Evolutionary conservation across 192 early-diverging fungal species (phyloP).

Genomic region (Gaertneriomyces sp.): DNA sequence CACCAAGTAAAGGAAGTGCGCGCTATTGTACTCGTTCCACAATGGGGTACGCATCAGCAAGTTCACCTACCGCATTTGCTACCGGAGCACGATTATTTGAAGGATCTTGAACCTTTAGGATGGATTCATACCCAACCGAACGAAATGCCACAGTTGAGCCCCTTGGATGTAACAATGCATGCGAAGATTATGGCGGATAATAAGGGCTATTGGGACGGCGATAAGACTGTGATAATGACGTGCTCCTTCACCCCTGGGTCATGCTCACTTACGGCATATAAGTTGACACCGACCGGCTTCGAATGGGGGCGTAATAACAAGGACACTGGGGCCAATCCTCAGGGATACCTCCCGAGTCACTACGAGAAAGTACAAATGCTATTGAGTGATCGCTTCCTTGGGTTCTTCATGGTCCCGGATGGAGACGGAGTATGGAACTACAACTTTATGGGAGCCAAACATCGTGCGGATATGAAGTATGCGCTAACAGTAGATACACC

Average conservation of each 20-base stretch:
- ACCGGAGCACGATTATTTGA: constrained; percentile 87
- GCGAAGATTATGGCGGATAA: constrained; percentile 85
- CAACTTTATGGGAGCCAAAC: constrained; percentile 96
- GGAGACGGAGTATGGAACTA: constrained; percentile 96
- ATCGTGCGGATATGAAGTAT: constrained; percentile 91
- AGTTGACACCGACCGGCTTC: constrained; percentile 91
- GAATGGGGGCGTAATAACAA: constrained; percentile 96
- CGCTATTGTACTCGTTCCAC: constrained; percentile 91
- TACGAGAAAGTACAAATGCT: constrained; percentile 98
- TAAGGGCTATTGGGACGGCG: constrained; percentile 83
- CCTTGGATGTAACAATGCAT: constrained; percentile 89
- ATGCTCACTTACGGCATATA: constrained; percentile 91
- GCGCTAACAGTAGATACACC: constrained; percentile 83
- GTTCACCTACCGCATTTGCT: constrained; percentile 85
- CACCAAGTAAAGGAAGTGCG: constrained; percentile 95
- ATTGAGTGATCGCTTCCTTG: constrained; percentile 91
- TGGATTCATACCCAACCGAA: constrained; percentile 98
- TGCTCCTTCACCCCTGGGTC: constrained; percentile 98
- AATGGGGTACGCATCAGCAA: constrained; percentile 92
- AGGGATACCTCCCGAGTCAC: constrained; percentile 79
- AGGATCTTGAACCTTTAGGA: constrained; percentile 91
- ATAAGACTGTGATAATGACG: constrained; percentile 86
- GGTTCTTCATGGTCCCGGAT: constrained; percentile 97
- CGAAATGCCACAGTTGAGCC: constrained; percentile 81
- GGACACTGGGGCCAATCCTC: constrained; percentile 77